A percentile compares a stretch with the other conserved stretches of the same genome.
phyloP scores from a whole-genome alignment of 2,329 filamentous ascomycete species.

The Sarocladiaceae sp. region DNA sequence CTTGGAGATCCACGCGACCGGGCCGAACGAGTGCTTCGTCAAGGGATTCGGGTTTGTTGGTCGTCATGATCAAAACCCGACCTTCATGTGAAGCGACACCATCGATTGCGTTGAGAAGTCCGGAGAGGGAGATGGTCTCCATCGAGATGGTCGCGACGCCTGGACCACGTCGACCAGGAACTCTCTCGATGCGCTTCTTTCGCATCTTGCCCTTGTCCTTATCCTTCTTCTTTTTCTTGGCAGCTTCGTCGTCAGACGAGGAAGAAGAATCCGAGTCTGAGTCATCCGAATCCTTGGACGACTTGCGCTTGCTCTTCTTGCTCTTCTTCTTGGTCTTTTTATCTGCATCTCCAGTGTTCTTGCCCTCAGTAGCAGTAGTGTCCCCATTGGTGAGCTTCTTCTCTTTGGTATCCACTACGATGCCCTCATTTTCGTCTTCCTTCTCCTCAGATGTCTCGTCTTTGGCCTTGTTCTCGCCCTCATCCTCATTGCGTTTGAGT shows the following conservation, averaged over 20 bases:
- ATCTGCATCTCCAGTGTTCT: conserved; percentile 28
- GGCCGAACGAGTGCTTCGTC: conserved; percentile 72
- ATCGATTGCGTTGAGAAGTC: conserved; percentile 79
- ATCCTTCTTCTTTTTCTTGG: conserved; percentile 15
- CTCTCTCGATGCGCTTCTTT: conserved; percentile 12
- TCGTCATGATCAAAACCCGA: conserved; percentile 77
- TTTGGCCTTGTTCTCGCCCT: conserved; percentile 21
- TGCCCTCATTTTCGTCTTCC: conserved; percentile 14
- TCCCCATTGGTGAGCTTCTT: conserved; percentile 6
- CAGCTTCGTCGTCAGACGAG: conserved; percentile 15
- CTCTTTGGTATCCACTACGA: neutral
- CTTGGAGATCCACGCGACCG: conserved; percentile 67
- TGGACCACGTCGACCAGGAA: neutral
- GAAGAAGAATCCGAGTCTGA: conserved; percentile 15
- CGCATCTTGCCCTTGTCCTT: conserved; percentile 14
- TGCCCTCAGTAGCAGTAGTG: conserved; percentile 10
- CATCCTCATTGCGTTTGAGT: conserved; percentile 38
- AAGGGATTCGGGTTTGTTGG: conserved; percentile 69
- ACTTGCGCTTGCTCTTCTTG: conserved; percentile 17
- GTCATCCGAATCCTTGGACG: conserved; percentile 13
- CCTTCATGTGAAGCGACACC: conserved; percentile 77
- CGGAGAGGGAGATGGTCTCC: conserved; percentile 66
- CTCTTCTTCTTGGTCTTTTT: conserved; percentile 29
- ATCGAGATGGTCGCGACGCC: conserved; percentile 1
- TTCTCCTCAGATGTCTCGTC: conserved; percentile 14